Conservation (phyloP, 1,284 basidiomycete species). For the Heimioporus punctisporus region DNA sequence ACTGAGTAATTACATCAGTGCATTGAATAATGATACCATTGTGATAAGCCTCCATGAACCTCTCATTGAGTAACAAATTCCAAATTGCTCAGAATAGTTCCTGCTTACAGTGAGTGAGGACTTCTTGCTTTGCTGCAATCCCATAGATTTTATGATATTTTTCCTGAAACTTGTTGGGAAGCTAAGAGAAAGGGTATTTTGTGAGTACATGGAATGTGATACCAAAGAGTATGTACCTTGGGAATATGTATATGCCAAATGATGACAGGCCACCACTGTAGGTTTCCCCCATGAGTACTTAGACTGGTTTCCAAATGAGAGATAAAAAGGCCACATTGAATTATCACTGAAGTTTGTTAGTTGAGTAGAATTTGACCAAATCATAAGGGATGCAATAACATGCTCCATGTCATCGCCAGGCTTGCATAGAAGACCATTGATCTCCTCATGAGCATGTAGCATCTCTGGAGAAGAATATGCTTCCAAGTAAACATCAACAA, state of each 20-base stretch:
- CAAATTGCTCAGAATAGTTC: constrained; percentile 3
- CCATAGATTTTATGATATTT: background rate
- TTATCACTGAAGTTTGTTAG: background rate
- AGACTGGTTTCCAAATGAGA: background rate
- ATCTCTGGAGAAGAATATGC: background rate
- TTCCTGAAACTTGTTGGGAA: background rate
- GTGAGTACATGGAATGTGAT: background rate
- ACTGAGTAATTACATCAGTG: background rate
- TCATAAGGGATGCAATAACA: background rate
- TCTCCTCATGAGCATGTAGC: background rate
- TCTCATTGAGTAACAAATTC: background rate
- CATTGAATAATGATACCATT: background rate
- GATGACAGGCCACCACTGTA: background rate
- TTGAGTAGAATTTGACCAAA: background rate
- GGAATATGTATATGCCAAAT: background rate
- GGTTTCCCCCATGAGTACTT: background rate
- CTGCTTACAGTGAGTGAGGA: background rate
- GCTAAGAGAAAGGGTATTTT: background rate
- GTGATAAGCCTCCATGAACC: background rate
- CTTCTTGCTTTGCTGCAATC: background rate
- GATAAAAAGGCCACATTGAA: background rate
- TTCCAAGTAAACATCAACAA: background rate
- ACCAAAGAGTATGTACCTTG: background rate
- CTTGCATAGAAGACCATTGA: background rate
- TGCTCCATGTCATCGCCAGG: background rate